A percentile compares a stretch with the other conserved stretches of the same genome.
Evolutionary conservation across 768 basidiomycete genomes (phyloP).

Genomic region (Suillus occidentalis): DNA sequence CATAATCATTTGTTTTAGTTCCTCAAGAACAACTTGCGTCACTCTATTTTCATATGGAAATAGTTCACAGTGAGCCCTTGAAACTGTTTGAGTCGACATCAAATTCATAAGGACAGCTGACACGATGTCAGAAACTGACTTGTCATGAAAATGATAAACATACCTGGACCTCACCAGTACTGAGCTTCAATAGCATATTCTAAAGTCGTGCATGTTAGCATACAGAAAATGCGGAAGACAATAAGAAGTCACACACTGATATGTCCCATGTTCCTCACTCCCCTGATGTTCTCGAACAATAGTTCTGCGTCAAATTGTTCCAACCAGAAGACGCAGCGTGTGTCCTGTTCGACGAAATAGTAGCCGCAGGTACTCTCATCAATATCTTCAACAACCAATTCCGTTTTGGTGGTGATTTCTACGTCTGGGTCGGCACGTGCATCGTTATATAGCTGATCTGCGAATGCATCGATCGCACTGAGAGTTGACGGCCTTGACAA

Average conservation of each 20-base stretch:
- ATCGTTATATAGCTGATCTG: neutral
- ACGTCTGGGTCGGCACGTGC: constrained; percentile 29
- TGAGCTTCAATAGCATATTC: constrained; percentile 18
- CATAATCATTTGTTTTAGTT: neutral
- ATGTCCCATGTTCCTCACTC: constrained; percentile 37
- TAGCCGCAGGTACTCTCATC: constrained; percentile 31
- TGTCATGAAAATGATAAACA: neutral
- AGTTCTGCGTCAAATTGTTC: constrained; percentile 35
- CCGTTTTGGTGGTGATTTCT: constrained; percentile 32
- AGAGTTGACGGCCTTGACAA: constrained; percentile 36
- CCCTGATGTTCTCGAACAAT: constrained; percentile 37
- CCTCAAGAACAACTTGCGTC: neutral
- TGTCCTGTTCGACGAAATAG: constrained; percentile 45
- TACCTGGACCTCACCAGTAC: constrained; percentile 21
- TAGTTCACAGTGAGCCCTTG: constrained; percentile 8
- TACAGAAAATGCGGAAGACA: neutral
- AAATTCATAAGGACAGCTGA: neutral
- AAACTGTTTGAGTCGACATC: neutral
- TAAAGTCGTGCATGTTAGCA: constrained; percentile 6
- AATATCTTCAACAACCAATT: constrained; percentile 28
- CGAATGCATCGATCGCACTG: constrained; percentile 31
- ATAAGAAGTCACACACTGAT: constrained; percentile 34
- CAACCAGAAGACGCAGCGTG: constrained; percentile 47
- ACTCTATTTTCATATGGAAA: constrained; percentile 1
- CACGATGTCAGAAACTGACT: neutral